These are phyloP conservation scores for Trichothecium sympodiale DNA, from an alignment of 2,329 filamentous ascomycete species.

Conservation along the genomic window DNA sequence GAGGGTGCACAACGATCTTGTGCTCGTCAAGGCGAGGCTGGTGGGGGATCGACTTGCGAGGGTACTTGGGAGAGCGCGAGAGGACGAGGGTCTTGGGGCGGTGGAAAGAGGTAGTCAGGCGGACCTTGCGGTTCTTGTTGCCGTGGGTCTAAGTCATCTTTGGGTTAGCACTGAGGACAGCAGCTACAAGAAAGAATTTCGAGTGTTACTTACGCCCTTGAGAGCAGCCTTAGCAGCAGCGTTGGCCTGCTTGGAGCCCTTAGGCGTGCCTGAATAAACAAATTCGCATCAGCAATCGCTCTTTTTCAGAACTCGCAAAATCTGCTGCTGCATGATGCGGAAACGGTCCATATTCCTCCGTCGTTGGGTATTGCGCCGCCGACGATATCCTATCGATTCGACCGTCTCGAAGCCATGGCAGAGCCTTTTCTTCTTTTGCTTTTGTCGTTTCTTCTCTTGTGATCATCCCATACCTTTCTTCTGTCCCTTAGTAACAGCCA, in stretches of 20 bases:
- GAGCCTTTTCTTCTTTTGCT: not conserved
- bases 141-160: constrained; percentile 32
- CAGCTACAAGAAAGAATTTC: not conserved
- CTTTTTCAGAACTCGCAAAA: constrained; percentile 63
- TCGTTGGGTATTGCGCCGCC: not conserved
- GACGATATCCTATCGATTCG: too few species aligned
- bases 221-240: constrained; percentile 93
- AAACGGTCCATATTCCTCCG: constrained; percentile 6
- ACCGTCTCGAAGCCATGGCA: not conserved
- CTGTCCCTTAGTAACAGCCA: constrained; percentile 23
- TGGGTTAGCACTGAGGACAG: constrained; percentile 6
- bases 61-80: constrained; percentile 88
- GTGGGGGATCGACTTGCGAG: constrained; percentile 87
- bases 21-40: constrained; percentile 88
- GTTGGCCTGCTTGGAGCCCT: constrained; percentile 75
- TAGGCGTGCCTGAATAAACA: constrained; percentile 44
- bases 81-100: constrained; percentile 92
- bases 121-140: constrained; percentile 88
- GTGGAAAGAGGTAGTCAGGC: constrained; percentile 91
- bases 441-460: too few species aligned
- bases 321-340: constrained; percentile 60
- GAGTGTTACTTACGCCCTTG: constrained; percentile 63
- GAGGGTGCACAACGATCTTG: constrained; percentile 94
- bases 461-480: constrained; percentile 37
- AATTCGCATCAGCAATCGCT: constrained; percentile 62